Evolutionary conservation across 2,329 filamentous ascomycete species (phyloP), one percentile per base, ranked within the genome.

Genomic region (Cladosporium sp.): DNA sequence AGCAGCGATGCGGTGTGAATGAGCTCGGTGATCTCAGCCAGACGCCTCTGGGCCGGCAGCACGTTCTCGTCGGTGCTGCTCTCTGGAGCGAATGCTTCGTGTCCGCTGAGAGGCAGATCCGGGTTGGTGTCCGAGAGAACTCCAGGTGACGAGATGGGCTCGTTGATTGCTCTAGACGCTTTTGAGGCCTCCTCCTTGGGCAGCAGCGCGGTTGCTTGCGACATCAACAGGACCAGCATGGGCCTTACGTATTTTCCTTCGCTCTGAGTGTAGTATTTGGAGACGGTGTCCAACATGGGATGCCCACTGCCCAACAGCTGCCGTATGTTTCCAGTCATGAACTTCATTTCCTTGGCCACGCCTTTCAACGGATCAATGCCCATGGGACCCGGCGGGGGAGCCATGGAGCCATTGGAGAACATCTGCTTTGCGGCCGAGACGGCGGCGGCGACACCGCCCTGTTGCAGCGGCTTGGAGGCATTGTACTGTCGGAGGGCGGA

Each of bases 241-340:
- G 93, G 93, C 58, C 93, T 85, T 60, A 98, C 85, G 70, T 97
- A 93, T 74, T 98, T 98, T 55, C 93, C 93, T 75, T 97, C 90
- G 53, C 88, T 88, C 63, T 92, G 87, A 18, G 93, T 95, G 69
- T 98, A 98, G 76, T 98, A 98, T 72, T 98, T 98, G 46, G 93
- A 90, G 22, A 91, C 92, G 36, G 88, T 91, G 66, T 97, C 93
- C 53, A 98, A 79, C 39, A 91, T 90, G 0, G 93, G 93, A 66
- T 98, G 92, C 5, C 92, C 92, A 0, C 91, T 96, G 5, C 92
- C 92, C 13, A 97, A 75, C n/a, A 97, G 77, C 65, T 94, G 87
- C 54, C 88, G 80, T 69, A 97, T 95, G 62, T 97, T 95, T 49
- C 90, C 90, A 9, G 88, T 95, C 63, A 97, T 73, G 62, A 91